phyloP scores from a whole-genome alignment of 2,329 filamentous ascomycete genomes.

The Botryosphaeria dothidea region DNA sequence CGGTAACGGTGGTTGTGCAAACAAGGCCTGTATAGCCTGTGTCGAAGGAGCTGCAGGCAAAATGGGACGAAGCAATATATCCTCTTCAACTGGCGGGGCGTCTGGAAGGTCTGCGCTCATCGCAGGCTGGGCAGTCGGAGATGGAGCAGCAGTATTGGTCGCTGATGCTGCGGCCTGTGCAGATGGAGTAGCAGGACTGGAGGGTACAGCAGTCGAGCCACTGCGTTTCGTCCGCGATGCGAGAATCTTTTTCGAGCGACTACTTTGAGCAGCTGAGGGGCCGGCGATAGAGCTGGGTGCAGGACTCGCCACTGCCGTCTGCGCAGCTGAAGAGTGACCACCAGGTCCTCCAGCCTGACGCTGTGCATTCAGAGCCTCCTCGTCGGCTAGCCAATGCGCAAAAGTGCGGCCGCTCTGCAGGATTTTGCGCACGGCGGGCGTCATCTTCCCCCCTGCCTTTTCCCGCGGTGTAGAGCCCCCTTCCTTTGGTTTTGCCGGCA shows the following conservation, averaged over 20 bases:
- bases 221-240: slow-evolving; percentile 8
- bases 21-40: slow-evolving; percentile 63
- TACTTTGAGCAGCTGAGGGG: not conserved
- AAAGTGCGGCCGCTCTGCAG: slow-evolving; percentile 81
- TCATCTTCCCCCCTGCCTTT: slow-evolving; percentile 56
- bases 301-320: slow-evolving; percentile 22
- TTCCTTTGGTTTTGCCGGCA: slow-evolving; percentile 41
- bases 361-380: slow-evolving; percentile 58
- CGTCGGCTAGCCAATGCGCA: slow-evolving; percentile 79
- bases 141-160: slow-evolving; percentile 23
- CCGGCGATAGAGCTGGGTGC: slow-evolving; percentile 7
- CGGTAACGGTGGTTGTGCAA: slow-evolving; percentile 64
- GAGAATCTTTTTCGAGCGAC: slow-evolving; percentile 11
- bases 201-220: not conserved
- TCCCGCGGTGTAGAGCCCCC: slow-evolving; percentile 40
- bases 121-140: not conserved
- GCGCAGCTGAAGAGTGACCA: not conserved
- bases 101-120: not conserved
- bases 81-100: slow-evolving; percentile 26
- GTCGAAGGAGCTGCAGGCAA: slow-evolving; percentile 61
- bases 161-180: slow-evolving; percentile 25
- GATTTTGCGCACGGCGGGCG: slow-evolving; percentile 69
- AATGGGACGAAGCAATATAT: slow-evolving; percentile 60
- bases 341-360: slow-evolving; percentile 20
- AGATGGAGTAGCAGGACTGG: slow-evolving; percentile 1